Evolutionary conservation across 768 basidiomycete species (phyloP).

Genomic region (Suillus clintonianus): DNA sequence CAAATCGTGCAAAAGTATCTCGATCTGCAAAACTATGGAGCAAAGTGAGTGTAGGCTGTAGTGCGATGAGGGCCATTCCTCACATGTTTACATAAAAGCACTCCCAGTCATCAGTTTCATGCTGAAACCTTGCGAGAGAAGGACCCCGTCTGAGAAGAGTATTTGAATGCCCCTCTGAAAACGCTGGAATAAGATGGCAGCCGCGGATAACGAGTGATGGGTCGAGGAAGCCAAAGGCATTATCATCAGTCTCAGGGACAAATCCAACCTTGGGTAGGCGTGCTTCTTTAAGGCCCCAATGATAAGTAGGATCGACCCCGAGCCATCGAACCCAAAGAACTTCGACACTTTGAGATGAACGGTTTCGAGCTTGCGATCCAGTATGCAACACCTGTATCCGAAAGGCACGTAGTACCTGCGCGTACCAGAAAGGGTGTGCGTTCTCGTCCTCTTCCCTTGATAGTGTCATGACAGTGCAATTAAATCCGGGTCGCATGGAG

Average conservation of each 20-base stretch:
- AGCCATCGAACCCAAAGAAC: slow-evolving; percentile 26
- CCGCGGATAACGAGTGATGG: slow-evolving; percentile 18
- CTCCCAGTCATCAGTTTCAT: slow-evolving; percentile 10
- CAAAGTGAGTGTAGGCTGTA: not conserved
- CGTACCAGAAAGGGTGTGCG: slow-evolving; percentile 25
- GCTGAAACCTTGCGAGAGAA: not conserved
- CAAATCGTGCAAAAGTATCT: slow-evolving; percentile 40
- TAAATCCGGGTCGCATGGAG: slow-evolving; percentile 14
- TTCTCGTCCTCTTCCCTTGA: slow-evolving; percentile 13
- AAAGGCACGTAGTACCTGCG: slow-evolving; percentile 21
- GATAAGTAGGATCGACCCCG: slow-evolving; percentile 8
- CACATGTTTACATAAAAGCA: slow-evolving; percentile 17
- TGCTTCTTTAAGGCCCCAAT: slow-evolving; percentile 11
- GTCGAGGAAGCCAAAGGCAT: slow-evolving; percentile 26
- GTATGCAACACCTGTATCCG: slow-evolving; percentile 14
- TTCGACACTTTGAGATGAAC: slow-evolving; percentile 16
- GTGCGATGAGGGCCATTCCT: not conserved
- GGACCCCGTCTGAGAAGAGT: slow-evolving; percentile 6
- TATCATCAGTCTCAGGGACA: slow-evolving; percentile 10
- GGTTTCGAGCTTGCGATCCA: not conserved
- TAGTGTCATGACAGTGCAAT: slow-evolving; percentile 22
- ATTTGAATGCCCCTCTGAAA: slow-evolving; percentile 17
- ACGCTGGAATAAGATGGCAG: slow-evolving; percentile 27
- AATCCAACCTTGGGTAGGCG: slow-evolving; percentile 24
- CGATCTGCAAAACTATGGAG: slow-evolving; percentile 39